Conservation (phyloP, 2,329 filamentous ascomycete genomes). For the Teratosphaeria viscida region DNA sequence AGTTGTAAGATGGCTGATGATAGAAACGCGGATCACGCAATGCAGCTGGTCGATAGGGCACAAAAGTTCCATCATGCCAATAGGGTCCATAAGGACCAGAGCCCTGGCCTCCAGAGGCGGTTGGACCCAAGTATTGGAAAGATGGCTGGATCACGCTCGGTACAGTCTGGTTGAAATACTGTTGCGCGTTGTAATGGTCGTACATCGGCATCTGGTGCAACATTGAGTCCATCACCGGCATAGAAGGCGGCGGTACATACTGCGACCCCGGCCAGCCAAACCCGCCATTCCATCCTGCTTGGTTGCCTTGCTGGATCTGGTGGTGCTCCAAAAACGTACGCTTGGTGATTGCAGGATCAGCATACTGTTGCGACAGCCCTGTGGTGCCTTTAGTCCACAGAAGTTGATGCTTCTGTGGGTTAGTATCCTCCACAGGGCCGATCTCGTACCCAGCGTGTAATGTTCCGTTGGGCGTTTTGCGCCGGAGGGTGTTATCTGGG, state of each 20-base stretch:
- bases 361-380: conserved; percentile 19
- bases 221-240: conserved; percentile 49
- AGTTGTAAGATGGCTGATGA: conserved; percentile 13
- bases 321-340: conserved; percentile 22
- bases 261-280: conserved; percentile 7
- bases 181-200: conserved; percentile 17
- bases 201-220: conserved; percentile 46
- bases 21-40: conserved; percentile 43
- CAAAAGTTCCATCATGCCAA: conserved; percentile 53
- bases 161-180: conserved; percentile 37
- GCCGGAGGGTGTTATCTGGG: conserved; percentile 67
- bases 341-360: conserved; percentile 12
- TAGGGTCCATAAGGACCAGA: conserved; percentile 50
- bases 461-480: conserved; percentile 92
- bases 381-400: conserved; percentile 44
- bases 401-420: conserved; percentile 65
- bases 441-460: conserved; percentile 78
- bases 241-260: conserved; percentile 7
- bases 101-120: conserved; percentile 46
- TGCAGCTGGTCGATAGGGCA: conserved; percentile 50
- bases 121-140: conserved; percentile 49
- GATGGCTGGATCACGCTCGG: conserved; percentile 51
- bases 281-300: conserved; percentile 1
- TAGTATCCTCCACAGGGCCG: conserved; percentile 43
- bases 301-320: conserved; percentile 16